Evolutionary conservation across 208 protist genomes (phyloP).

Genomic region (Borovskyia barvae): DNA sequence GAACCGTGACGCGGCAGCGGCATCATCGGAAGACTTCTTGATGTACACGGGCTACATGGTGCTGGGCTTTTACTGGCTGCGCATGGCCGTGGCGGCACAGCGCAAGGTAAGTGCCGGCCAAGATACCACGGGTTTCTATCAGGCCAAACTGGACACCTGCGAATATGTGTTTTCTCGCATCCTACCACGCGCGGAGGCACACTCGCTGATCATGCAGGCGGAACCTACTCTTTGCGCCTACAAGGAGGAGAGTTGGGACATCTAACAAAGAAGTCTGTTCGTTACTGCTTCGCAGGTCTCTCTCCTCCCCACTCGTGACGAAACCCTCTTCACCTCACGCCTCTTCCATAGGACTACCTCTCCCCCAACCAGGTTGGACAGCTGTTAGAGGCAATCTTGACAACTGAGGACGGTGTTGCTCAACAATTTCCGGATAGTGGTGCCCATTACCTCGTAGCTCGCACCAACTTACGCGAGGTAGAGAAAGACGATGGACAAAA

Average conservation of each 20-base stretch:
- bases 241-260: slow-evolving; percentile 57
- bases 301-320: no score
- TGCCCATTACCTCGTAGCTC: no score
- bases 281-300: no score
- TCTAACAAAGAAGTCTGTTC: slow-evolving; percentile 15
- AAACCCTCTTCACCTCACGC: no score
- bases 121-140: slow-evolving; percentile 79
- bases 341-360: no score
- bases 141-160: slow-evolving; percentile 78
- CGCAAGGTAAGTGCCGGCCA: slow-evolving; percentile 49
- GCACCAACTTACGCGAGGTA: no score
- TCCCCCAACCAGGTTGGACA: no score
- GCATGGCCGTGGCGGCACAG: slow-evolving; percentile 70
- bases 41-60: slow-evolving; percentile 83
- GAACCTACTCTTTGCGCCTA: slow-evolving; percentile 32
- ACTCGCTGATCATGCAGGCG: slow-evolving; percentile 59
- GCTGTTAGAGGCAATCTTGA: neutral
- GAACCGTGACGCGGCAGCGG: slow-evolving; percentile 44
- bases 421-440: no score
- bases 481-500: slow-evolving; percentile 8
- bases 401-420: no score
- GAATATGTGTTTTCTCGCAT: slow-evolving; percentile 74
- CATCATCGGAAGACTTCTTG: slow-evolving; percentile 69
- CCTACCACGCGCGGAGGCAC: slow-evolving; percentile 52
- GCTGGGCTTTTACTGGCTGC: slow-evolving; percentile 86